Base-by-base conservation (phyloP, 768 basidiomycete genomes). In the Termitomyces sp. region DNA sequence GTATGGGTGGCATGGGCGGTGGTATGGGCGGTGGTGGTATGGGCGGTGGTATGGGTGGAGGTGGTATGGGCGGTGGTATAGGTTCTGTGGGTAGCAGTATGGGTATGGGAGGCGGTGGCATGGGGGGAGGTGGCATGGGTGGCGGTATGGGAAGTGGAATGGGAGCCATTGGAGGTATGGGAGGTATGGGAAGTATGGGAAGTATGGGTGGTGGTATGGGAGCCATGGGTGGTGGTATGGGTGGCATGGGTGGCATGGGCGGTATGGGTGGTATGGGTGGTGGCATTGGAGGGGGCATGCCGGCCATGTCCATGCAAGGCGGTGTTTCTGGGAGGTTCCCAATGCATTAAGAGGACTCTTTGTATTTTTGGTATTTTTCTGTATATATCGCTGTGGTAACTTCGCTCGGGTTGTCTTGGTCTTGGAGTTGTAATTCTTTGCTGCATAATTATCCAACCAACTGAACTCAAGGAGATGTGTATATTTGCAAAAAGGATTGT, bases 271-370 rank as follows among this genome's bases (percentile, higher is more conserved):
- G 41, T 4, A 55, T 55, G 20, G 20, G 54, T 3, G 42, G 54
- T 5, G 42, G 42, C 16, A 42, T 55, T 2, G 70, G 64, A 31
- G 70, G 68, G 8, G 69, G 69, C 22, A 72, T 74, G 64, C 63
- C 62, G 3, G 65, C 67, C 12, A 71, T 73, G 70, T 61, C 64
- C 3, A 67, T 69, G 63, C 69, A 70, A 55, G 61, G 74, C 47
- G 68, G 70, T 59, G 63, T 71, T 39, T 62, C 70, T 22, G 69
- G 68, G 41, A 73, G 69, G 18, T 71, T 68, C 50, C 63, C 67
- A 6, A 72, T 72, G 67, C 64, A 68, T 59, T 69, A 60, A 63
- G 37, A 24, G 31, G 16, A 45, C 42, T 33, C 31, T 49, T 24
- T 55, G 46, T 60, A 53, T 27, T 45, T 61, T 61, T 47, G 44